Evolutionary conservation across 202 grass and related monocot genomes (phyloP).

Genomic region (Musa balbisiana): DNA sequence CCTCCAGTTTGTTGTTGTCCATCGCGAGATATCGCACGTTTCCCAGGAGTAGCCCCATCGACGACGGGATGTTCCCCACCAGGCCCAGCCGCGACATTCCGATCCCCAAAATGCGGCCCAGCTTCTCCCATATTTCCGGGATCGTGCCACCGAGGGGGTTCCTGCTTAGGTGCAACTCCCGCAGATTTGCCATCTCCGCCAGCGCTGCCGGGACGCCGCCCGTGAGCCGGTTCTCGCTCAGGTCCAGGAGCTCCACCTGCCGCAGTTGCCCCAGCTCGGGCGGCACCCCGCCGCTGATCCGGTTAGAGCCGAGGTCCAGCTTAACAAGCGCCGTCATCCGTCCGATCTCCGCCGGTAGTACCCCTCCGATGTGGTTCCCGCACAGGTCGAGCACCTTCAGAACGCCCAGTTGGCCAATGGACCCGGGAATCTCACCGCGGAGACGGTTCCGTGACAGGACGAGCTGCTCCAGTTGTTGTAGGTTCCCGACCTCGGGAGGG

Average conservation of each 20-base stretch:
- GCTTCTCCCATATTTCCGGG: slow-evolving; percentile 36
- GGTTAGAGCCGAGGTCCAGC: slow-evolving; percentile 34
- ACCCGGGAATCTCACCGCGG: slow-evolving; percentile 19
- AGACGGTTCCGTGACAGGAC: slow-evolving; percentile 29
- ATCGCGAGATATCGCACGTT: slow-evolving; percentile 25
- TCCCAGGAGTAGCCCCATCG: slow-evolving; percentile 28
- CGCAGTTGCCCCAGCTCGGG: slow-evolving; percentile 2
- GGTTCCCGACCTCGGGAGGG: slow-evolving; percentile 16
- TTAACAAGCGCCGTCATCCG: slow-evolving; percentile 25
- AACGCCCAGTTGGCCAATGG: slow-evolving; percentile 17
- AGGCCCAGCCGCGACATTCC: slow-evolving; percentile 35
- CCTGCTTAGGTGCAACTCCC: slow-evolving; percentile 33
- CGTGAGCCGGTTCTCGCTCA: slow-evolving; percentile 32
- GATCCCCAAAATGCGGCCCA: slow-evolving; percentile 24
- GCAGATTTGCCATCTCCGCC: slow-evolving; percentile 25
- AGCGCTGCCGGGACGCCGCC: slow-evolving; percentile 28
- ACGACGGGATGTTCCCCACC: slow-evolving; percentile 25
- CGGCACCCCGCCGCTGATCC: slow-evolving; percentile 24
- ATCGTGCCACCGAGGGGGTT: slow-evolving; percentile 32
- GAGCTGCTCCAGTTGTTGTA: slow-evolving; percentile 22
- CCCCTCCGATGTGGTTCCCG: slow-evolving; percentile 26
- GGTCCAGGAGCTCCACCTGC: slow-evolving; percentile 32
- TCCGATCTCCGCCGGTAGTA: slow-evolving; percentile 24
- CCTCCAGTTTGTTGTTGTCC: slow-evolving; percentile 34
- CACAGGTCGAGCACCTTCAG: slow-evolving; percentile 35